Evolutionary conservation across 169 alveolate genomes (phyloP).

Genomic region (Plasmodium berghei): DNA sequence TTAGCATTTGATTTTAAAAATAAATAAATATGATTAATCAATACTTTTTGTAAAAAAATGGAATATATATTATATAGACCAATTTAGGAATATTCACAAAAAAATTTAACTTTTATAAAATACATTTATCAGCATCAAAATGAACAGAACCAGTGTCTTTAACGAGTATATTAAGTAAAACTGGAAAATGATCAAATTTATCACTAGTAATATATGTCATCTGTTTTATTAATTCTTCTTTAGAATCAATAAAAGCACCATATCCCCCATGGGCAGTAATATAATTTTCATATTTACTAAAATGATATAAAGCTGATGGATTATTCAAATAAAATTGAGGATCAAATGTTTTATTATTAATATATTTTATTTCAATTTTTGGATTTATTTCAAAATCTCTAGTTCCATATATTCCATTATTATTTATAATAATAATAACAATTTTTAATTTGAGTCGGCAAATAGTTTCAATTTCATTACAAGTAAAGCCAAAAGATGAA

Average conservation of each 20-base stretch:
- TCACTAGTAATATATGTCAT: constrained; percentile 27
- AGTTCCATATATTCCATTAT: constrained; percentile 70
- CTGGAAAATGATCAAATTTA: constrained; percentile 48
- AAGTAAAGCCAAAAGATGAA: constrained; percentile 72
- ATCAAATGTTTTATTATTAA: background rate
- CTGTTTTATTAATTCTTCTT: constrained; percentile 42
- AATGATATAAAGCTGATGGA: constrained; percentile 65
- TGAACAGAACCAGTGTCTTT: constrained; percentile 35
- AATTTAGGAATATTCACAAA: no score
- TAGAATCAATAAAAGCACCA: constrained; percentile 53
- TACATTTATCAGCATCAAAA: constrained; percentile 36
- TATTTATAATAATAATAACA: constrained; percentile 55
- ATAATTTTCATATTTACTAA: constrained; percentile 63
- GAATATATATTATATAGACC: no score
- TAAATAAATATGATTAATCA: no score
- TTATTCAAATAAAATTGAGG: constrained; percentile 27
- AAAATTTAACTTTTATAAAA: constrained; percentile 1
- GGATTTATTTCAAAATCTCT: constrained; percentile 20
- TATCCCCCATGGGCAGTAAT: constrained; percentile 70
- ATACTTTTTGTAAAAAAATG: no score
- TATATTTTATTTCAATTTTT: background rate
- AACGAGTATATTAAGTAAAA: constrained; percentile 36
- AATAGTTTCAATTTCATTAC: constrained; percentile 70
- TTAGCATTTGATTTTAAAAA: no score
- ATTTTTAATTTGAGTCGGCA: constrained; percentile 50